phyloP scores from a whole-genome alignment of 2,329 filamentous ascomycete species.

The Verticillium nubilum region DNA sequence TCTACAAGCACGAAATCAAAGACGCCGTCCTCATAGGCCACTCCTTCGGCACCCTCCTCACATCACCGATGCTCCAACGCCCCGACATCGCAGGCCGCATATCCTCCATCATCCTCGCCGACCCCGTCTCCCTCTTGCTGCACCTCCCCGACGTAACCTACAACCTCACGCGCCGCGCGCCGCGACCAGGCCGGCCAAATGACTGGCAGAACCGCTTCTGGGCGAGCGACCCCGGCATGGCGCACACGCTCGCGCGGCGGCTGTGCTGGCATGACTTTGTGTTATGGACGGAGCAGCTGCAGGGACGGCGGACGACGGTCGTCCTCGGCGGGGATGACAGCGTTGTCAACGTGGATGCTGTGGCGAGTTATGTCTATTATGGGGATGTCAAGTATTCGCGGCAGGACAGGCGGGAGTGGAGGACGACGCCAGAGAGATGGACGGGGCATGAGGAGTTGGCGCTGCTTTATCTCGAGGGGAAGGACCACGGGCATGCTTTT shows the following conservation, averaged over 20 bases:
- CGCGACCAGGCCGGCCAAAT: constrained; percentile 43
- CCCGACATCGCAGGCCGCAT: constrained; percentile 37
- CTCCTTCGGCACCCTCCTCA: constrained; percentile 60
- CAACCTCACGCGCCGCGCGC: constrained; percentile 58
- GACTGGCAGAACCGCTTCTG: constrained; percentile 69
- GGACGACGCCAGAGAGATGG: constrained; percentile 11
- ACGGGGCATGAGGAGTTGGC: constrained; percentile 17
- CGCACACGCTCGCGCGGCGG: constrained; percentile 56
- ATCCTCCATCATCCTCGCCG: constrained; percentile 39
- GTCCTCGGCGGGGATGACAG: constrained; percentile 17
- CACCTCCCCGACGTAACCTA: constrained; percentile 66
- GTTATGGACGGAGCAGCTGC: constrained; percentile 62
- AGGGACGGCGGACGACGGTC: constrained; percentile 16
- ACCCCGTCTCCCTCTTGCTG: constrained; percentile 64
- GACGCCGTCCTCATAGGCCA: constrained; percentile 59
- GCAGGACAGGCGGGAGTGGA: constrained; percentile 10
- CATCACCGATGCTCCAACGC: constrained; percentile 35
- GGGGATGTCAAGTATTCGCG: constrained; percentile 12
- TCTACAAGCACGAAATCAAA: constrained; percentile 51
- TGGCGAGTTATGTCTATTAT: constrained; percentile 18
- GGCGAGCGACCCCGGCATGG: constrained; percentile 61
- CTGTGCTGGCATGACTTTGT: constrained; percentile 72
- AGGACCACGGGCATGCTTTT: constrained; percentile 17
- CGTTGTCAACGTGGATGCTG: constrained; percentile 14
- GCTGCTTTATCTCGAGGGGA: constrained; percentile 17